Evolutionary conservation across 768 basidiomycete species (phyloP).

Genomic region (Podaxis rugospora): DNA sequence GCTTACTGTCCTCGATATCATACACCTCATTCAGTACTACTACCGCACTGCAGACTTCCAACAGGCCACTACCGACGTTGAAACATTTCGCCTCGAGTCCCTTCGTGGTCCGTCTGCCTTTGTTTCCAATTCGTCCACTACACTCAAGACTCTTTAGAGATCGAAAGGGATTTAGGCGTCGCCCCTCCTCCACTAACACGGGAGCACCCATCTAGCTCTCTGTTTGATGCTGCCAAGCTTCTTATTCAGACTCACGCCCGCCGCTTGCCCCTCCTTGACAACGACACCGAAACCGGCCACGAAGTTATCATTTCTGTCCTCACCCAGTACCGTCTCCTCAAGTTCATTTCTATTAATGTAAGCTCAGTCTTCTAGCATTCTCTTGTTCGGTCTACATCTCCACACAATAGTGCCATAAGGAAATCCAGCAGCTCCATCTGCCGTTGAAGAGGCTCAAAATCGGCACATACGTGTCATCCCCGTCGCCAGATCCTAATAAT

Average conservation of each 20-base stretch:
- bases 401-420: conserved; percentile 67
- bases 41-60: conserved; percentile 86
- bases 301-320: conserved; percentile 95
- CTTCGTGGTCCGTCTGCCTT: conserved; percentile 64
- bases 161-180: conserved; percentile 89
- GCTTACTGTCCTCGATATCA: conserved; percentile 99
- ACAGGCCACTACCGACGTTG: conserved; percentile 85
- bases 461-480: conserved; percentile 81
- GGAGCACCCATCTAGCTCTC: conserved; percentile 82
- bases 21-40: conserved; percentile 98
- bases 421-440: conserved; percentile 76
- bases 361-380: conserved; percentile 19
- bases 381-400: conserved; percentile 5
- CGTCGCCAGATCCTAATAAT: conserved; percentile 45
- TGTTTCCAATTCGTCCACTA: conserved; percentile 5
- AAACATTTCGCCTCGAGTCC: conserved; percentile 84
- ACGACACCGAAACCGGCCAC: conserved; percentile 89
- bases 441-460: conserved; percentile 85
- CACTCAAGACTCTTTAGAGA: conserved; percentile 49
- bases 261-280: conserved; percentile 88
- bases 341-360: conserved; percentile 97
- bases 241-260: conserved; percentile 96
- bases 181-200: conserved; percentile 86
- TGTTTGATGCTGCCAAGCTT: conserved; percentile 86
- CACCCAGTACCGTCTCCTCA: conserved; percentile 96